Evolutionary conservation across 2,329 filamentous ascomycete genomes (phyloP), one percentile per base, ranked within the genome.

Genomic region (Mariannaea sp.): DNA sequence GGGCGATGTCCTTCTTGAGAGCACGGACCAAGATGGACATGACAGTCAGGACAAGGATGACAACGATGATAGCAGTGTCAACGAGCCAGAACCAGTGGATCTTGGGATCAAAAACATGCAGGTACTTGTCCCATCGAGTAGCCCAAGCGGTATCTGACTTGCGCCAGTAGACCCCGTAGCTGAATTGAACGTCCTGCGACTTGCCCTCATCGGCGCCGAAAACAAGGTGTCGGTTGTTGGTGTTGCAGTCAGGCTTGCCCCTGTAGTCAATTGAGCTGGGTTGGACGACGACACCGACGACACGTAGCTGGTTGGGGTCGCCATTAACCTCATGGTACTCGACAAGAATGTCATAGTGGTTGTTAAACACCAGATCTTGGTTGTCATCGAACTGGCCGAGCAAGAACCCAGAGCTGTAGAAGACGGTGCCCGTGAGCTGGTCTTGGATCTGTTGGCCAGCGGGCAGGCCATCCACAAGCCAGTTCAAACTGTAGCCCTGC

Each of bases 81-180:
- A 97, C 89, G 43, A 99, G 85, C 55, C 92, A 97, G 77, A 97
- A 96, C 94, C 94, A 99, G 73, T 99, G 94, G 65, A 99, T 97
- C 78, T 94, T 95, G 46, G 94, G 92, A 71, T 97, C 92, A 69
- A 92, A 95, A 24, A 99, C 93, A 68, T 97, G 93, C 29, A 99
- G 81, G 70, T 97, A 97, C 75, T 96, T 97, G 79, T 99, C 94
- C 94, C 94, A 99, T 60, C 94, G 85, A 10, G 94, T 99, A 22
- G 94, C 94, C 87, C 96, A 99, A 1, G 89, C 90, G 1, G 92
- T 97, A 1, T 81, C 69, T 1, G 92, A 97, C 61, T 86, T 84
- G 52, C 81, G 83, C 94, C 94, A 99, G 73, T 87, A 89, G 12
- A 97, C 90, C 61, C 89, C 91, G 76, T 99, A 99, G 5, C 92